phyloP scores from a whole-genome alignment of 345 rosid genomes.

The Rhizophora apiculata region DNA sequence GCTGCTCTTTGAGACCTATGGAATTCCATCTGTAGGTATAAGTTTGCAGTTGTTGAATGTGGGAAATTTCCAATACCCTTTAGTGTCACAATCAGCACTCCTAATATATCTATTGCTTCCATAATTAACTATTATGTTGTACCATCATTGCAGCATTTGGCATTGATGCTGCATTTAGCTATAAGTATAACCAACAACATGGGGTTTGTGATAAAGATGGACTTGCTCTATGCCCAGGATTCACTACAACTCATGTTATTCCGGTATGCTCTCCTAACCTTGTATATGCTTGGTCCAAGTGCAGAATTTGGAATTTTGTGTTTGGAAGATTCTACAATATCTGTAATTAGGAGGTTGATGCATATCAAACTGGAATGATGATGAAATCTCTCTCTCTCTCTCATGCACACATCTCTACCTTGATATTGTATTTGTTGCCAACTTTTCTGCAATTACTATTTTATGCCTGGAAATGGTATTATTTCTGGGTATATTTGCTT shows the following conservation, averaged over 20 bases:
- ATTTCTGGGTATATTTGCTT: constrained; percentile 2
- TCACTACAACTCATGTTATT: constrained; percentile 76
- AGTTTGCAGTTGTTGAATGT: background rate
- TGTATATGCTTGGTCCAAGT: constrained; percentile 1
- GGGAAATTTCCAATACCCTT: background rate
- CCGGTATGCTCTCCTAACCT: constrained; percentile 50
- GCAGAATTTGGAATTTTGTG: background rate
- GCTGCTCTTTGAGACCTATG: constrained; percentile 92
- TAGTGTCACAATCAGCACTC: background rate
- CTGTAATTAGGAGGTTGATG: background rate
- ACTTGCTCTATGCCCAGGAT: constrained; percentile 84
- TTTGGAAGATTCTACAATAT: background rate
- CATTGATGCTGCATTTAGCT: constrained; percentile 94
- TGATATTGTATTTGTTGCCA: background rate
- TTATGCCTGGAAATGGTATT: background rate
- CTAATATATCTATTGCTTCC: background rate
- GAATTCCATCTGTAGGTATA: constrained; percentile 94
- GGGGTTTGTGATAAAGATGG: constrained; percentile 81
- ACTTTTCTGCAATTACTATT: background rate
- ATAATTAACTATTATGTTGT: constrained; percentile 10
- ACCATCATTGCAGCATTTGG: constrained; percentile 65
- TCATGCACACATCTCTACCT: background rate
- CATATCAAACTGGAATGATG: background rate
- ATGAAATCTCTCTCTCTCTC: background rate
- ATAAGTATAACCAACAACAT: constrained; percentile 75